Evolutionary conservation across 805 yeast species (phyloP).

Genomic region (Yarrowia sp.): DNA sequence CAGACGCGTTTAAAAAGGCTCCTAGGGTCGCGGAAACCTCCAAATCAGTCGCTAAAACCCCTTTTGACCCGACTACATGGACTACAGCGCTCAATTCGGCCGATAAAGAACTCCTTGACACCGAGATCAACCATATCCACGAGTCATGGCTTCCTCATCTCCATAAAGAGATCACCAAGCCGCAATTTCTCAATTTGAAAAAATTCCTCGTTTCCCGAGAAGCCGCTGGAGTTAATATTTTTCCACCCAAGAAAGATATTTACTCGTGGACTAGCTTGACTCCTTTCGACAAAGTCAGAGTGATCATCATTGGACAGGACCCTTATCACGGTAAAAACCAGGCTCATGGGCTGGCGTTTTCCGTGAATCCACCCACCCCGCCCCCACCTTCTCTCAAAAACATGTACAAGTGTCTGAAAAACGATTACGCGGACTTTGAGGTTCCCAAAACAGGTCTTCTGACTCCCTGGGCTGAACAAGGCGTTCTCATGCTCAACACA

Average conservation of each 20-base stretch:
- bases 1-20: conserved; percentile 14
- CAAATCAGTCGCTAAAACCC: not conserved
- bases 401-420: conserved; percentile 73
- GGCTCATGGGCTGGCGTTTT: conserved; percentile 95
- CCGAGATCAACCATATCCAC: conserved; percentile 71
- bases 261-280: conserved; percentile 92
- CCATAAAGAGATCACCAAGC: conserved; percentile 71
- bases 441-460: conserved; percentile 65
- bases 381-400: conserved; percentile 88
- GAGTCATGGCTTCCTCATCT: conserved; percentile 74
- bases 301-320: conserved; percentile 89
- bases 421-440: conserved; percentile 66
- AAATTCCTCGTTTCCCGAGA: conserved; percentile 54
- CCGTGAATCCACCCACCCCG: conserved; percentile 78
- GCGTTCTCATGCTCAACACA: conserved; percentile 84
- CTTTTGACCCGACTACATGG: conserved; percentile 42
- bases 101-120: conserved; percentile 49
- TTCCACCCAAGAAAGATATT: conserved; percentile 74
- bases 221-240: conserved; percentile 51
- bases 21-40: not conserved
- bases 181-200: conserved; percentile 76
- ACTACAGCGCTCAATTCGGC: conserved; percentile 48
- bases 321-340: conserved; percentile 92
- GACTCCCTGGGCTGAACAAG: conserved; percentile 80
- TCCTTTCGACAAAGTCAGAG: conserved; percentile 69